Evolutionary conservation across 2,329 filamentous ascomycete genomes (phyloP).

Genomic region (Rhynchosporium secalis): DNA sequence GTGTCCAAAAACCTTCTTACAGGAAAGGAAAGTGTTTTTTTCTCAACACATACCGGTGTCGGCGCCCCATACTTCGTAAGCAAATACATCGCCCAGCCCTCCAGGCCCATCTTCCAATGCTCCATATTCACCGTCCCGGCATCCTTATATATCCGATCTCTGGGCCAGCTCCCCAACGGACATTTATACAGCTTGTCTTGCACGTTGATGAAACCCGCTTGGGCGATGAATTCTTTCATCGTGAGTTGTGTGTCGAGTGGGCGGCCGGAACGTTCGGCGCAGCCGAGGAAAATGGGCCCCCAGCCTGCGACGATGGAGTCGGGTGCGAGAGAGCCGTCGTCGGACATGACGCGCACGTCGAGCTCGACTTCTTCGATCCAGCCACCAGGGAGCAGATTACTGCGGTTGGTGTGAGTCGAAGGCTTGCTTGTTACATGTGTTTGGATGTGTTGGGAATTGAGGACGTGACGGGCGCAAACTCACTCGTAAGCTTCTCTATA

Average conservation of each 20-base stretch:
- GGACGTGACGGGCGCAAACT: not conserved
- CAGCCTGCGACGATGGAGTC: slow-evolving; percentile 3
- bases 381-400: slow-evolving; percentile 33
- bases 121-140: slow-evolving; percentile 13
- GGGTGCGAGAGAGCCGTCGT: slow-evolving; percentile 27
- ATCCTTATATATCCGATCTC: not conserved
- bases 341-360: slow-evolving; percentile 24
- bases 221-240: slow-evolving; percentile 1
- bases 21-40: too few relatives aligned
- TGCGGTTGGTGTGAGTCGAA: not conserved
- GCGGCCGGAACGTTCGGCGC: not conserved
- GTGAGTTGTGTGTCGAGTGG: slow-evolving; percentile 8
- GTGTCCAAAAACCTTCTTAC: too few relatives aligned
- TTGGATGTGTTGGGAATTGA: not conserved
- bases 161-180: not conserved
- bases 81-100: slow-evolving; percentile 22
- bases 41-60: not conserved
- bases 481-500: slow-evolving; percentile 2
- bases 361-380: slow-evolving; percentile 32
- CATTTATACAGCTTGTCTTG: slow-evolving; percentile 9
- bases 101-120: slow-evolving; percentile 30
- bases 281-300: slow-evolving; percentile 4
- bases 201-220: slow-evolving; percentile 6
- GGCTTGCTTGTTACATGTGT: not conserved
- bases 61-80: slow-evolving; percentile 23